Percentiles rank a stretch among this genome's conserved stretches.
Conservation (phyloP, 2,329 filamentous ascomycete genomes). For the Stylonectria norvegica region DNA sequence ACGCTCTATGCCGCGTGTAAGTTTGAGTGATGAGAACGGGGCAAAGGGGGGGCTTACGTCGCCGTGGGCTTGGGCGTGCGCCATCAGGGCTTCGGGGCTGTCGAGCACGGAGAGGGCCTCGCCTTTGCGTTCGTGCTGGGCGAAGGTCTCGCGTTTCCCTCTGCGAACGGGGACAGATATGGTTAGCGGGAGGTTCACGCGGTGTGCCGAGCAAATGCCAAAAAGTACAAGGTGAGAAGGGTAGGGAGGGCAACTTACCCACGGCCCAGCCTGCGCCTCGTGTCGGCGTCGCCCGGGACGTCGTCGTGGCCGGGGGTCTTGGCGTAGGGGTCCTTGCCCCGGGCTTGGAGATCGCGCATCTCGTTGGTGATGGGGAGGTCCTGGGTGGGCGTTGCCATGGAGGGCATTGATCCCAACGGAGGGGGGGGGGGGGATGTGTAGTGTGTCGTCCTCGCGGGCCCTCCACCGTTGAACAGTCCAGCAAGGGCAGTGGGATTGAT, state of each 20-base stretch:
- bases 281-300: conserved; percentile 23
- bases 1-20: conserved; percentile 43
- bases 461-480: no score
- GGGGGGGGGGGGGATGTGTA: no score
- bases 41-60: conserved; percentile 43
- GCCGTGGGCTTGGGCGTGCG: conserved; percentile 51
- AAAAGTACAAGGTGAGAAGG: neutral
- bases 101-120: conserved; percentile 54
- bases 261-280: conserved; percentile 13
- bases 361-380: conserved; percentile 45
- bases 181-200: neutral
- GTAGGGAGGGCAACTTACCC: conserved; percentile 3
- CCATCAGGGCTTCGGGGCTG: conserved; percentile 56
- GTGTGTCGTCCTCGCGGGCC: no score
- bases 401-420: no score
- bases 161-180: conserved; percentile 10
- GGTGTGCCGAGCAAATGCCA: no score
- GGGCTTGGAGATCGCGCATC: conserved; percentile 57
- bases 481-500: no score
- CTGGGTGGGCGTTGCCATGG: conserved; percentile 32
- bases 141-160: conserved; percentile 44
- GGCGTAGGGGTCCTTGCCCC: conserved; percentile 54
- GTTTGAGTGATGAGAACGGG: conserved; percentile 1
- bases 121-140: conserved; percentile 41
- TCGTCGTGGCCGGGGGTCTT: conserved; percentile 21